phyloP scores from a whole-genome alignment of 805 yeast species.

The Lipomyces orientalis region DNA sequence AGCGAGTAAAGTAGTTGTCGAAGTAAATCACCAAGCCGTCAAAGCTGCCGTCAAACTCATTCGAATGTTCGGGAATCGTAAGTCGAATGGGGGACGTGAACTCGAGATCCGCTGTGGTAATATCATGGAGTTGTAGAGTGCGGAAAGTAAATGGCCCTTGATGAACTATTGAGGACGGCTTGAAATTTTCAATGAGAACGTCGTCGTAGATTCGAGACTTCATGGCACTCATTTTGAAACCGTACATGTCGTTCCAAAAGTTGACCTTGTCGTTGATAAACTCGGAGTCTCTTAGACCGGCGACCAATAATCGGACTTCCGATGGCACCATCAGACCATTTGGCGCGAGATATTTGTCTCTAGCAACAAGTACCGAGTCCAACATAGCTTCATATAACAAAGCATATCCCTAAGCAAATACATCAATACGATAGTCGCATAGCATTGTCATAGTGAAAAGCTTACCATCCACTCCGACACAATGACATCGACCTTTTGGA shows the following conservation, averaged over 20 bases:
- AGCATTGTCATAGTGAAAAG: neutral
- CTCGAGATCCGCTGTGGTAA: constrained; percentile 70
- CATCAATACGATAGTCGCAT: neutral
- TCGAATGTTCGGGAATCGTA: constrained; percentile 45
- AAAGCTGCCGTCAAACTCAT: constrained; percentile 70
- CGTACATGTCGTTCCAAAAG: constrained; percentile 97
- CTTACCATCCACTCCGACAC: constrained; percentile 92
- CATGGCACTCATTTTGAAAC: constrained; percentile 88
- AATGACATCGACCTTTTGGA: constrained; percentile 87
- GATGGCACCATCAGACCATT: constrained; percentile 96
- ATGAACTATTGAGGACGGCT: constrained; percentile 57
- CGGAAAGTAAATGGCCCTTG: constrained; percentile 68
- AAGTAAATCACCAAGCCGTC: constrained; percentile 89
- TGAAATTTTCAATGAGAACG: constrained; percentile 84
- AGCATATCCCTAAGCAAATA: constrained; percentile 70
- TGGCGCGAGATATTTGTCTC: constrained; percentile 78
- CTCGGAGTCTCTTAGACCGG: constrained; percentile 90
- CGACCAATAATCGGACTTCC: constrained; percentile 84
- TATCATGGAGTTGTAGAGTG: constrained; percentile 80
- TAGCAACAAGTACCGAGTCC: constrained; percentile 91
- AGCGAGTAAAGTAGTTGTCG: constrained; percentile 73
- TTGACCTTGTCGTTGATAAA: constrained; percentile 89
- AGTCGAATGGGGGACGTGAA: constrained; percentile 68
- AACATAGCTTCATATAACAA: constrained; percentile 95
- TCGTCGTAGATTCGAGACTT: constrained; percentile 60